A percentile compares a stretch with the other conserved stretches of the same genome.
These are phyloP conservation scores for Alternaria triticimaculans DNA, from an alignment of 2,329 filamentous ascomycete genomes.

Conservation along the genomic window DNA sequence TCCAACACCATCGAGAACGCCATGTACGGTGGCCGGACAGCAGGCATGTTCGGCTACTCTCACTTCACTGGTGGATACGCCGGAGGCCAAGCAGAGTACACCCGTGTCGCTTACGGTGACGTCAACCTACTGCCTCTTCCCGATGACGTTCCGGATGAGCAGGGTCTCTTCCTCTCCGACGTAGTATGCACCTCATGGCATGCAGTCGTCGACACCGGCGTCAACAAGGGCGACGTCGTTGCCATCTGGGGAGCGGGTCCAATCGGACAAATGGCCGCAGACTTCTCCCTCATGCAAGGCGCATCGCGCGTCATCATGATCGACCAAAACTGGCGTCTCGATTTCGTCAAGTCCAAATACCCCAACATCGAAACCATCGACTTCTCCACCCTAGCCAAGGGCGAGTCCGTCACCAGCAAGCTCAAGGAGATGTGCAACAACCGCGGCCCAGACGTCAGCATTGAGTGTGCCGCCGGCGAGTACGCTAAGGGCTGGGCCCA, in stretches of 20 bases:
- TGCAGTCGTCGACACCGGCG: constrained; percentile 80
- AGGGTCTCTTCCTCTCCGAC: constrained; percentile 80
- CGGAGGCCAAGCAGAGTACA: constrained; percentile 86
- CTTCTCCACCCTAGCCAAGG: constrained; percentile 68
- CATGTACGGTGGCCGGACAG: constrained; percentile 80
- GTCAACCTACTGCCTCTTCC: constrained; percentile 83
- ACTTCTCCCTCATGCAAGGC: constrained; percentile 72
- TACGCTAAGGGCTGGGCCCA: constrained; percentile 69
- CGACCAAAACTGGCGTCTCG: constrained; percentile 74
- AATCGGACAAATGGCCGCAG: constrained; percentile 79
- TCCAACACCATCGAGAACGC: constrained; percentile 72
- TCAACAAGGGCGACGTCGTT: constrained; percentile 78
- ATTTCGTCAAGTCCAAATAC: constrained; percentile 70
- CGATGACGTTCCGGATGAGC: constrained; percentile 81
- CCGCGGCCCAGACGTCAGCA: constrained; percentile 72
- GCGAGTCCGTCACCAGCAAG: constrained; percentile 70
- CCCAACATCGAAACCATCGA: constrained; percentile 73
- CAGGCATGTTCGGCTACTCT: constrained; percentile 66
- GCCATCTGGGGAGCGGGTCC: constrained; percentile 89
- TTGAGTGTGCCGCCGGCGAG: constrained; percentile 72
- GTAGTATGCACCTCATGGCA: constrained; percentile 82
- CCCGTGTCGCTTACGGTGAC: constrained; percentile 79
- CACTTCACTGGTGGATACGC: constrained; percentile 87
- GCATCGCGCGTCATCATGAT: constrained; percentile 79
- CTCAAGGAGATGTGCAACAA: constrained; percentile 76